Percentiles rank a stretch among this genome's conserved stretches.
Evolutionary conservation across 2,329 filamentous ascomycete genomes (phyloP).

Genomic region (Fusarium irregulare): DNA sequence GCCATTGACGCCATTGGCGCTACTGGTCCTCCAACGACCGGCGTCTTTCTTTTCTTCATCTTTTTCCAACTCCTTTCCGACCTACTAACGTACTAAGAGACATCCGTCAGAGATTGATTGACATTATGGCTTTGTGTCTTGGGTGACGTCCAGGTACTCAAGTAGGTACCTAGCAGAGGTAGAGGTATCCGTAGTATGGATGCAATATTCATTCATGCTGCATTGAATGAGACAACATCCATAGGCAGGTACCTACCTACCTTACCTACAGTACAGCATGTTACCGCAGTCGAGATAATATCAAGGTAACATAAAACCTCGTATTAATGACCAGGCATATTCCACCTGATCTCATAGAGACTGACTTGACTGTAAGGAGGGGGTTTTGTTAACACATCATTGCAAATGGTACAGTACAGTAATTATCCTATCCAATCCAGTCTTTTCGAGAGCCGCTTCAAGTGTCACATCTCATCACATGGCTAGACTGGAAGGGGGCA

Average conservation of each 20-base stretch:
- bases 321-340: slow-evolving; percentile 10
- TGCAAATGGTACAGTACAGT: not conserved
- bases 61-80: not conserved
- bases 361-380: slow-evolving; percentile 9
- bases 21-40: slow-evolving; percentile 12
- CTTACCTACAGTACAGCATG: not conserved
- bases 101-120: slow-evolving; percentile 21
- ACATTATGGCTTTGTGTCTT: slow-evolving; percentile 19
- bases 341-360: slow-evolving; percentile 16
- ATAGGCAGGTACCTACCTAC: not conserved
- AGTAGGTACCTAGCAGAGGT: too few relatives aligned
- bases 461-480: slow-evolving; percentile 40
- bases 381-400: slow-evolving; percentile 26
- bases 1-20: slow-evolving; percentile 35
- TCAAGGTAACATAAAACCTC: slow-evolving; percentile 6
- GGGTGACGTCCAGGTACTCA: not conserved
- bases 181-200: too few relatives aligned
- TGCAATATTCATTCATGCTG: not conserved
- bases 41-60: slow-evolving; percentile 15
- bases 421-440: slow-evolving; percentile 29
- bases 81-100: not conserved
- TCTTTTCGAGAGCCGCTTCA: slow-evolving; percentile 26
- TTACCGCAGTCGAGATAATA: slow-evolving; percentile 1
- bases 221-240: not conserved
- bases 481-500: slow-evolving; percentile 37